Conservation (phyloP, 306 rosid species). For the Rosa chinensis region DNA sequence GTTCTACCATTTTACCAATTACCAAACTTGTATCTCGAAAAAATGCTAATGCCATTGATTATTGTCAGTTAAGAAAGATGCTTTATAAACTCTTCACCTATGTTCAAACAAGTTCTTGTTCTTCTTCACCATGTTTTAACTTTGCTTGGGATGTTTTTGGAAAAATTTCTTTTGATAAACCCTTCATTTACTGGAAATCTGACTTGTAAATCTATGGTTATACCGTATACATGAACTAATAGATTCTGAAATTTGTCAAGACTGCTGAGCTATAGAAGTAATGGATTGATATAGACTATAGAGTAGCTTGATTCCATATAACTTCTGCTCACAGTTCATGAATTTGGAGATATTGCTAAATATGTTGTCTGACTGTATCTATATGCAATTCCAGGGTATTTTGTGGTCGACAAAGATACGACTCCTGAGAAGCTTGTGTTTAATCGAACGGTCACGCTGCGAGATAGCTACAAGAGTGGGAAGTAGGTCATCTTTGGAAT, state of each 20-base stretch:
- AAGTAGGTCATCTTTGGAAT: constrained; percentile 41
- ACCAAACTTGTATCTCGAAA: background rate
- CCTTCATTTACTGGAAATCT: background rate
- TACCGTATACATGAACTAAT: background rate
- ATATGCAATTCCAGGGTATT: constrained; percentile 67
- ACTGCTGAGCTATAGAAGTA: background rate
- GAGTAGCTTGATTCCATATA: background rate
- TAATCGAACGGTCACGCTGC: constrained; percentile 80
- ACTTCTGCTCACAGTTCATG: background rate
- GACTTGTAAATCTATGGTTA: background rate
- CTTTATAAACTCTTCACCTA: background rate
- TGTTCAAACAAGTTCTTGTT: background rate
- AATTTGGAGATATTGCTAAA: background rate
- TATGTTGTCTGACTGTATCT: background rate
- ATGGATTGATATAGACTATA: background rate
- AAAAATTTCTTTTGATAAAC: background rate
- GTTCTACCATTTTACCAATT: background rate
- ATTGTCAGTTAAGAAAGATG: background rate
- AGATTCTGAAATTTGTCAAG: background rate
- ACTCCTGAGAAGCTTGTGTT: constrained; percentile 79
- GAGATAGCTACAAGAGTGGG: constrained; percentile 76
- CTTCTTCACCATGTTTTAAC: background rate
- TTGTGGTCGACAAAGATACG: constrained; percentile 80
- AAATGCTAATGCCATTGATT: background rate
- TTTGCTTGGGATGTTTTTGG: background rate